Evolutionary conservation across 1,284 basidiomycete genomes (phyloP), one percentile per base, ranked within the genome.

Genomic region (Wolfiporia cocos): DNA sequence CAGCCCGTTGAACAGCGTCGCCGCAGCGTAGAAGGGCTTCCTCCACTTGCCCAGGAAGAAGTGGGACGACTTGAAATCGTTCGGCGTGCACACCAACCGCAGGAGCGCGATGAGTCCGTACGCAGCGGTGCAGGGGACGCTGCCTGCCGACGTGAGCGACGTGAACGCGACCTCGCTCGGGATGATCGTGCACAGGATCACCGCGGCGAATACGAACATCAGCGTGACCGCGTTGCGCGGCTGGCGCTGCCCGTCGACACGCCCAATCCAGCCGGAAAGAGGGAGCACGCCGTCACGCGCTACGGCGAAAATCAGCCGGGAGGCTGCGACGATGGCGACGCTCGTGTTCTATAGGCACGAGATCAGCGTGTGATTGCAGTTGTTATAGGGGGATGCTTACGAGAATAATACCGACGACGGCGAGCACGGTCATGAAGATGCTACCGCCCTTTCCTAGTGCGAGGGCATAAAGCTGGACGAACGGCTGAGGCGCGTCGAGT

Each of bases 251-350:
- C 62, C 48, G 34, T 85, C 78, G 33, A 92, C 85, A 49, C 71
- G 65, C 31, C 86, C 80, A 42, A 92, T 86, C 89, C 87, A 92
- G 7, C 65, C 49, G 0, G 86, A 90, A 42, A 88, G 59, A 1
- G 90, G 90, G 14, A 93, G 69, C 1, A 92, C 86, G 23, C 90
- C 90, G 52, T 93, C 90, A 42, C 90, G 81, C 15, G 90, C 89
- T 37, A 93, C 85, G 12, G 89, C 90, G 52, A 86, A 92, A 33
- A 93, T 73, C 23, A 93, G 73, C 5, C 90, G 78, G 12, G 88
- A 92, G 12, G 89, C 78, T 2, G 89, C 90, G 20, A 92, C 86
- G 44, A 92, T 79, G 14, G 85, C 76, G 31, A 92, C 76, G 50
- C 81, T 88, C 1, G 87, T 90, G 62, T 87, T 92, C 83, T 90